These are phyloP conservation scores for Zangia roseola DNA, from an alignment of 768 basidiomycete genomes.

Conservation along the genomic window DNA sequence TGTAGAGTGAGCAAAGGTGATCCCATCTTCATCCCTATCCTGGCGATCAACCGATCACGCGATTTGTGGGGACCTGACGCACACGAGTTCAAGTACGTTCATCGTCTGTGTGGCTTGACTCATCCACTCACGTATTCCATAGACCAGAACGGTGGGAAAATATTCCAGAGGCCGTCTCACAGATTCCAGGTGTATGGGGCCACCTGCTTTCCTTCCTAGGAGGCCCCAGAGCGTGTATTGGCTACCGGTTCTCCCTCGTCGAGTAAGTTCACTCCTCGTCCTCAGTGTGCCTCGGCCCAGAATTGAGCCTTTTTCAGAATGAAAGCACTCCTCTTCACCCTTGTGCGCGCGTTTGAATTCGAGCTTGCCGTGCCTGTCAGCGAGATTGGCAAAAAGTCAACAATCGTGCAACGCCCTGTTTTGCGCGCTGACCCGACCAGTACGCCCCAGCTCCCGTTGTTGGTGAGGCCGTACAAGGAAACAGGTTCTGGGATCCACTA, in stretches of 20 bases:
- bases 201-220: conserved; percentile 61
- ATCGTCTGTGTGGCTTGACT: background rate
- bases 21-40: conserved; percentile 50
- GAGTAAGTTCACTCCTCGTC: conserved; percentile 41
- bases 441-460: background rate
- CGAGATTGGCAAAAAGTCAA: background rate
- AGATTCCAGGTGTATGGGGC: conserved; percentile 61
- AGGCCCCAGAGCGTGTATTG: conserved; percentile 66
- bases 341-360: conserved; percentile 13
- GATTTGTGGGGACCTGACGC: conserved; percentile 65
- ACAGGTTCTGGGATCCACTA: too few species aligned
- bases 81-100: conserved; percentile 51
- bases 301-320: background rate
- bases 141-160: conserved; percentile 68
- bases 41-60: conserved; percentile 49
- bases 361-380: conserved; percentile 5
- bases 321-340: conserved; percentile 7
- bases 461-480: background rate
- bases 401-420: background rate
- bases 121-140: background rate
- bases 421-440: background rate
- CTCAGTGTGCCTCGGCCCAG: too few species aligned
- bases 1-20: conserved; percentile 44
- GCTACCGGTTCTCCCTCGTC: conserved; percentile 61
- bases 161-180: conserved; percentile 41